These are phyloP conservation scores for Thraustochytrium sp. DNA, from an alignment of 352 stramenopile species.

Conservation along the genomic window DNA sequence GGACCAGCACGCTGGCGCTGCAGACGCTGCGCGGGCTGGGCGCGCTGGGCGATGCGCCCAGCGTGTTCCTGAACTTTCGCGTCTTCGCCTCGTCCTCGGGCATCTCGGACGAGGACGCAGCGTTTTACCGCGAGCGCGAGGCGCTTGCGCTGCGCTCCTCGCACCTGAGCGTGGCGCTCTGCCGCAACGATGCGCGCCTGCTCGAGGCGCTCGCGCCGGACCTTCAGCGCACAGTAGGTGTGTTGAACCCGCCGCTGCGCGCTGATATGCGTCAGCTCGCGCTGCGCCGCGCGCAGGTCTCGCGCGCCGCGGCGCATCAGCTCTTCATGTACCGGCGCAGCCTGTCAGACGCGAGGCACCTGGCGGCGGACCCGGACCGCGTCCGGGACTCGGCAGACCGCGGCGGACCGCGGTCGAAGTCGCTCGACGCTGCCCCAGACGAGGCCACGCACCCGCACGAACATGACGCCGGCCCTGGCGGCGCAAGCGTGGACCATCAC, in stretches of 20 bases:
- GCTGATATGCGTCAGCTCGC: neutral
- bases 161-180: constrained; percentile 12
- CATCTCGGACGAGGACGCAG: neutral
- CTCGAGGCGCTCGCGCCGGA: neutral
- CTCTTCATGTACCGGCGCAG: neutral
- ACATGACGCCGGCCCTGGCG: too few species aligned
- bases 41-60: neutral
- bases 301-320: neutral
- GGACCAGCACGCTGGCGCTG: neutral
- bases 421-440: neutral
- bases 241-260: neutral
- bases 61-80: constrained; percentile 45
- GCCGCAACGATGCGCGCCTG: neutral
- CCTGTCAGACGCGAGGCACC: neutral
- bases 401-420: neutral
- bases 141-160: neutral
- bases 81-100: constrained; percentile 22
- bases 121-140: constrained; percentile 18
- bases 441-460: too few species aligned
- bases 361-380: neutral
- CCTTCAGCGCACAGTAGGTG: neutral
- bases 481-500: too few species aligned
- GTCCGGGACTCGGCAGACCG: neutral
- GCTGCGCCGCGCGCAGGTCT: neutral
- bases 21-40: neutral